These are phyloP conservation scores for Nothophoma quercina DNA, from an alignment of 2,329 filamentous ascomycete genomes.

Conservation along the genomic window DNA sequence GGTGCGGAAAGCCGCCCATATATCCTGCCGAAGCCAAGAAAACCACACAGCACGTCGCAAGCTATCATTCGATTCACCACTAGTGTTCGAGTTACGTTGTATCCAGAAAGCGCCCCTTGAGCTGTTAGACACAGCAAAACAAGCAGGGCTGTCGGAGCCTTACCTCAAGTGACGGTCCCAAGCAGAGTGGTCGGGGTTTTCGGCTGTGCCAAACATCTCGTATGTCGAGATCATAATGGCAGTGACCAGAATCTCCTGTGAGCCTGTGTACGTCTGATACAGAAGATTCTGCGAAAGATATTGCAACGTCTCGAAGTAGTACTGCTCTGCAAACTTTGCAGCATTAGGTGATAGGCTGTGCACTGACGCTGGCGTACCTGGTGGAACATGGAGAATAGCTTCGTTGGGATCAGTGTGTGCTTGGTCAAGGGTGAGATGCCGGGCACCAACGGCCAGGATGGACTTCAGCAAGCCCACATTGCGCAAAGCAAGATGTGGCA, in stretches of 20 bases:
- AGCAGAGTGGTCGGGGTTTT: conserved; percentile 50
- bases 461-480: conserved; percentile 66
- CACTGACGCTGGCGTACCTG: conserved; percentile 24
- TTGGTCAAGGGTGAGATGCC: conserved; percentile 56
- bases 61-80: conserved; percentile 63
- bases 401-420: conserved; percentile 26
- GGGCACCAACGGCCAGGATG: conserved; percentile 62
- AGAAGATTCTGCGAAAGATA: conserved; percentile 67
- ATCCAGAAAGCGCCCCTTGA: conserved; percentile 68
- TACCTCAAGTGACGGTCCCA: conserved; percentile 68
- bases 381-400: conserved; percentile 36
- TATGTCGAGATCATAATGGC: conserved; percentile 68
- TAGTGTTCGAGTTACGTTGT: conserved; percentile 64
- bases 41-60: conserved; percentile 69
- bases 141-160: not conserved
- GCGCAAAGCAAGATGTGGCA: conserved; percentile 53
- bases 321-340: conserved; percentile 54
- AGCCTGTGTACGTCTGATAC: conserved; percentile 64
- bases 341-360: conserved; percentile 29
- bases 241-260: conserved; percentile 65
- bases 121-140: not conserved
- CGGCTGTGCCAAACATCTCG: conserved; percentile 68
- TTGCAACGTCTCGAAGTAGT: conserved; percentile 69
- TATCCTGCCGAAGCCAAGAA: conserved; percentile 70
- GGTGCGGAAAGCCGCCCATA: conserved; percentile 70